phyloP scores from a whole-genome alignment of 2,329 filamentous ascomycete genomes.

The Talaromyces marneffei region DNA sequence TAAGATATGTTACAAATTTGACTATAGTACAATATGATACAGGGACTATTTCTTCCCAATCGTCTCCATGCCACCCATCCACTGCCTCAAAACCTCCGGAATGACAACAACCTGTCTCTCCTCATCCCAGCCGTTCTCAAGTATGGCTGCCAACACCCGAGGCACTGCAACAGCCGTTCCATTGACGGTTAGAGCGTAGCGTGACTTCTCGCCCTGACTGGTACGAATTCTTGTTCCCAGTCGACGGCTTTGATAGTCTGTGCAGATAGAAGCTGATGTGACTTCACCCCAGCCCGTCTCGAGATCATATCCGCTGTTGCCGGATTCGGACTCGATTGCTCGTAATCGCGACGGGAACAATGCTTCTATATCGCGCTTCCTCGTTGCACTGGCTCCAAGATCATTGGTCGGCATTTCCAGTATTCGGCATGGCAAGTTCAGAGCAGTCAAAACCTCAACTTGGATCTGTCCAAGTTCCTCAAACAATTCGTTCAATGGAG shows the following conservation, averaged over 20 bases:
- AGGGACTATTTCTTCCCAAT: conserved; percentile 44
- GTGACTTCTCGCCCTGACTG: conserved; percentile 43
- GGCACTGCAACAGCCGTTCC: conserved; percentile 91
- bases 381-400: conserved; percentile 77
- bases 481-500: conserved; percentile 51
- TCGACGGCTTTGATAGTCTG: conserved; percentile 85
- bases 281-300: conserved; percentile 86
- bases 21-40: background rate
- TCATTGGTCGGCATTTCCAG: conserved; percentile 88
- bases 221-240: conserved; percentile 67
- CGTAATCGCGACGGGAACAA: conserved; percentile 74
- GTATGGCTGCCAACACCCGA: conserved; percentile 75
- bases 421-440: conserved; percentile 79
- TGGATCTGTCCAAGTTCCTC: conserved; percentile 84
- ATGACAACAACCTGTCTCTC: conserved; percentile 60
- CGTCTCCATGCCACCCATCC: conserved; percentile 70
- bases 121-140: conserved; percentile 89
- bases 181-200: conserved; percentile 85
- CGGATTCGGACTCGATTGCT: conserved; percentile 3
- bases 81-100: conserved; percentile 71
- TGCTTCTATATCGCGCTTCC: conserved; percentile 91
- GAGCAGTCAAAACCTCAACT: conserved; percentile 68
- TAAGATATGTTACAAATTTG: background rate
- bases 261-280: conserved; percentile 83
- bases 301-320: conserved; percentile 16